These are phyloP conservation scores for Aureobasidium sp. DNA, from an alignment of 2,329 filamentous ascomycete genomes.

Conservation along the genomic window DNA sequence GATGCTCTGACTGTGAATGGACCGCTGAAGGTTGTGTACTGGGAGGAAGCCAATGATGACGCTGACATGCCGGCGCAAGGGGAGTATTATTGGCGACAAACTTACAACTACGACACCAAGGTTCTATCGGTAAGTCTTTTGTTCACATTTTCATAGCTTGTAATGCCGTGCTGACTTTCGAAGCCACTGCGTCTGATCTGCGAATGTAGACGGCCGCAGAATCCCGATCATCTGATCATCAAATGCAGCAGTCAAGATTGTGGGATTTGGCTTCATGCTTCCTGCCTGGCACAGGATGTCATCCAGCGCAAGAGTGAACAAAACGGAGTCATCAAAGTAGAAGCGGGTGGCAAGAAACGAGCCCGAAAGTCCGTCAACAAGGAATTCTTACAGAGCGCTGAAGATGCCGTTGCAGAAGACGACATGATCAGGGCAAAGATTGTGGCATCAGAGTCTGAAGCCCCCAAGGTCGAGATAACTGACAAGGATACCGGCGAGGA, in stretches of 20 bases:
- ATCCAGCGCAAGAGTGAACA: constrained; percentile 17
- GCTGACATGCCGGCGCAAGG: constrained; percentile 26
- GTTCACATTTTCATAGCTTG: not conserved
- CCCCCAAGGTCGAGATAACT: constrained; percentile 26
- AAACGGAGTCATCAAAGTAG: constrained; percentile 15
- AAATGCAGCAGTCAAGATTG: constrained; percentile 34
- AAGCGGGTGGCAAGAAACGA: constrained; percentile 18
- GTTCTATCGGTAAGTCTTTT: constrained; percentile 30
- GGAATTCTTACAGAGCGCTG: not conserved
- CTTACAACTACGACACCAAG: constrained; percentile 30
- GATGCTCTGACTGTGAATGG: constrained; percentile 64
- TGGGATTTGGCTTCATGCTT: constrained; percentile 37
- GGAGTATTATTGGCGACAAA: constrained; percentile 41
- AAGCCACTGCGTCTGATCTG: constrained; percentile 34
- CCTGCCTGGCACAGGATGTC: constrained; percentile 30
- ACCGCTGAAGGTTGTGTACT: constrained; percentile 55
- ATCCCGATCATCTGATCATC: constrained; percentile 37
- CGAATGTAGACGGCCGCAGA: constrained; percentile 33
- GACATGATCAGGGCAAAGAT: not conserved
- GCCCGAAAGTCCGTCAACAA: not conserved
- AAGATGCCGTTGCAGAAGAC: not conserved
- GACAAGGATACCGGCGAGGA: constrained; percentile 20
- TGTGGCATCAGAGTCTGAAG: not conserved
- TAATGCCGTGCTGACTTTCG: not conserved
- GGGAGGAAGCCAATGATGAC: constrained; percentile 60